Evolutionary conservation across 2,329 filamentous ascomycete genomes (phyloP), one percentile per base, ranked within the genome.

Genomic region (Sporothrix variecibatus): DNA sequence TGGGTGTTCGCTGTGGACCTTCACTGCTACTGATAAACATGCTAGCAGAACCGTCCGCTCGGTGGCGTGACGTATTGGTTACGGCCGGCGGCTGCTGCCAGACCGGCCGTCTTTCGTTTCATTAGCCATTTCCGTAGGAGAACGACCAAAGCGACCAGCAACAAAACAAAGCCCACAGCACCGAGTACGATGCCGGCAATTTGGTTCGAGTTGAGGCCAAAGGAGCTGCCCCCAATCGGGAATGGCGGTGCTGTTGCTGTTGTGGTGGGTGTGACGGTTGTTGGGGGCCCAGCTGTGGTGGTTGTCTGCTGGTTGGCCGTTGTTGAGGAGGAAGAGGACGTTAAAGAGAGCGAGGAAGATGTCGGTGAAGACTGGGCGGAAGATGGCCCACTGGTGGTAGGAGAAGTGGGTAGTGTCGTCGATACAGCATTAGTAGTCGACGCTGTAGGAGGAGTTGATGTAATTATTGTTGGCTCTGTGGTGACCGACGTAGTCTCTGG

Each of bases 31-130:
- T 20, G 75, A 87, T 76, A 64, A 64, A 64, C 60, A 64, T 64
- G 34, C 31, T 40, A 80, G 86, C 26, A 26, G 62, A n/a, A 86
- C 85, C 0, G 58, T 5, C 31, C 40, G n/a, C 56, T 51, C 7
- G 71, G 71, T 9, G 58, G 58, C 8, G 71, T 65, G 9, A 65
- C 3, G 23, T 65, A 65, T 1, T 20, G 17, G 40, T 72, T 53
- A 15, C 31, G 58, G 20, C 40, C 23, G 12, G 53, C 23, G 6
- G 38, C 56, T 3, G 49, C 28, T 3, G 58, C 40, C 58, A 49
- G 9, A 7, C 28, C 71, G 1, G 26, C 46, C 3, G 71, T 31
- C 6, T 20, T 17, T 81, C 88, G 1, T 86, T 84, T 82, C 82
- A 86, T 8, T 81, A 74, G 43, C 1, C 76, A 72, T 15, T 78